Conservation (phyloP, 2,329 filamentous ascomycete species). For the Claviceps arundinis region DNA sequence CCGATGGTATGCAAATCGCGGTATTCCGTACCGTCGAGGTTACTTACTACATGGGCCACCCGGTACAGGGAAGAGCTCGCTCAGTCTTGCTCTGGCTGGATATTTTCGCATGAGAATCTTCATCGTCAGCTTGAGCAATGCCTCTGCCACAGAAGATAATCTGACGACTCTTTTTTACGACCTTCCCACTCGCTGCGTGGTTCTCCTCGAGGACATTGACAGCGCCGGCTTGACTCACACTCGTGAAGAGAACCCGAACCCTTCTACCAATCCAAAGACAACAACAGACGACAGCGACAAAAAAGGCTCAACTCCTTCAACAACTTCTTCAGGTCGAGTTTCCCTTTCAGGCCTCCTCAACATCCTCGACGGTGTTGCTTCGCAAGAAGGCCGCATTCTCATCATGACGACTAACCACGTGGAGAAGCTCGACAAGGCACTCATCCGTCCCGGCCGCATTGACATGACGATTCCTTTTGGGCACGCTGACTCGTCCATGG, state of each 20-base stretch:
- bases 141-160: conserved; percentile 49
- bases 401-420: conserved; percentile 54
- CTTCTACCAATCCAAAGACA: conserved; percentile 4
- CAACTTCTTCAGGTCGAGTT: conserved; percentile 25
- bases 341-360: conserved; percentile 70
- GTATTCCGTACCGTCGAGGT: conserved; percentile 74
- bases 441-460: conserved; percentile 49
- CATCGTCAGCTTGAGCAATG: conserved; percentile 54
- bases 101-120: conserved; percentile 60
- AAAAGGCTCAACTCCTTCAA: not conserved
- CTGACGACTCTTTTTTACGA: conserved; percentile 50
- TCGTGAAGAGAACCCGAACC: conserved; percentile 22
- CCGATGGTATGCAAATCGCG: conserved; percentile 72
- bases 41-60: conserved; percentile 74
- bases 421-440: conserved; percentile 46
- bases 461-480: conserved; percentile 47
- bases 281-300: conserved; percentile 4
- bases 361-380: conserved; percentile 61
- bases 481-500: conserved; percentile 39
- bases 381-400: conserved; percentile 48
- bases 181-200: conserved; percentile 56
- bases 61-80: conserved; percentile 65
- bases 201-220: conserved; percentile 67
- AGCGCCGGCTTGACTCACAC: conserved; percentile 55
- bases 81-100: conserved; percentile 57